Evolutionary conservation across 2,329 filamentous ascomycete species (phyloP).

Genomic region (Aureobasidium subglaciale): DNA sequence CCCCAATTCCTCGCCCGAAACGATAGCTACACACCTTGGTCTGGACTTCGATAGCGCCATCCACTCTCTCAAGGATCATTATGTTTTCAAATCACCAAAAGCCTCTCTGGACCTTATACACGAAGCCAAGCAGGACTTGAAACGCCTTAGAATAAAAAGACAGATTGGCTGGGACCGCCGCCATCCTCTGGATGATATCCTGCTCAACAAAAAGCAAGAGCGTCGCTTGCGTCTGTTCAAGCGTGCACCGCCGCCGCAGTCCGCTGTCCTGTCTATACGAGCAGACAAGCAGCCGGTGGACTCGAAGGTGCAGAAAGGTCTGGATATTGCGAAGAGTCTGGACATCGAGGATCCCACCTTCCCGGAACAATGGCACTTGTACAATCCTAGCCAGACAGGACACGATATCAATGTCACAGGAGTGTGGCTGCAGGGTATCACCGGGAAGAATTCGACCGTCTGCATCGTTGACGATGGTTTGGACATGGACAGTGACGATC

Average conservation of each 20-base stretch:
- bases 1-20: constrained; percentile 54
- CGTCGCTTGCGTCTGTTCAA: constrained; percentile 57
- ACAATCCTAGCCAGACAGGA: constrained; percentile 71
- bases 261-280: neutral
- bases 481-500: constrained; percentile 89
- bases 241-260: constrained; percentile 34
- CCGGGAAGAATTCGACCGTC: constrained; percentile 79
- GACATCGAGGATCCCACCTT: constrained; percentile 86
- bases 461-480: constrained; percentile 94
- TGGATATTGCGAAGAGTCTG: constrained; percentile 57
- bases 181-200: constrained; percentile 64
- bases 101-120: constrained; percentile 48
- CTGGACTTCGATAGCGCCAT: constrained; percentile 75
- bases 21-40: constrained; percentile 66
- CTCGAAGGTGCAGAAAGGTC: constrained; percentile 50
- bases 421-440: constrained; percentile 84
- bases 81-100: constrained; percentile 70
- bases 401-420: constrained; percentile 96
- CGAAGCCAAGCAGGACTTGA: constrained; percentile 45
- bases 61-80: constrained; percentile 69
- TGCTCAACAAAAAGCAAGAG: constrained; percentile 72
- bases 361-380: constrained; percentile 88
- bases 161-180: constrained; percentile 35
- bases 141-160: constrained; percentile 56
- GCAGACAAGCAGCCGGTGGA: constrained; percentile 22